These are phyloP conservation scores for Ogataea parapolymorpha DNA, from an alignment of 805 yeast species.

Conservation along the genomic window DNA sequence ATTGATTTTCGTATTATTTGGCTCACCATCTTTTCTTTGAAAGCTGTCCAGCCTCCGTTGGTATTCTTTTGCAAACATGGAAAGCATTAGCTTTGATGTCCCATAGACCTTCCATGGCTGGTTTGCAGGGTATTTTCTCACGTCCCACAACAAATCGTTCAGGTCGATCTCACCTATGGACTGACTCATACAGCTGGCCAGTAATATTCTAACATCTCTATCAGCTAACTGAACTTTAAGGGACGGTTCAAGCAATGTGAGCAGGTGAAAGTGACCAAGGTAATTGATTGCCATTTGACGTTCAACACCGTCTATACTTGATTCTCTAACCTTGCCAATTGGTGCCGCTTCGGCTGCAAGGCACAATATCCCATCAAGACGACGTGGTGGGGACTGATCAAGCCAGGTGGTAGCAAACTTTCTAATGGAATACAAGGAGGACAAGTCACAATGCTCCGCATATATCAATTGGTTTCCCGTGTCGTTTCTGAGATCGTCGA, in stretches of 20 bases:
- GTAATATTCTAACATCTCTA: conserved; percentile 80
- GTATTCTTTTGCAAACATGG: conserved; percentile 72
- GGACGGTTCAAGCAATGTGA: conserved; percentile 79
- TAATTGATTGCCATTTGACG: conserved; percentile 81
- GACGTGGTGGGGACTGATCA: conserved; percentile 83
- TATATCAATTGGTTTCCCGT: conserved; percentile 74
- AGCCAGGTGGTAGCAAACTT: conserved; percentile 94
- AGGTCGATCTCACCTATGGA: conserved; percentile 65
- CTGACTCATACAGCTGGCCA: conserved; percentile 78
- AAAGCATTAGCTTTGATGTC: conserved; percentile 71
- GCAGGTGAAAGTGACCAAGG: conserved; percentile 73
- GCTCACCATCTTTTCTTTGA: conserved; percentile 69
- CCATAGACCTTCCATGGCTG: conserved; percentile 79
- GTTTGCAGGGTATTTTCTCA: conserved; percentile 51
- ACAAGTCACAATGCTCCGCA: conserved; percentile 86
- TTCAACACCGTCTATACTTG: conserved; percentile 82
- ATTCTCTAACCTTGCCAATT: conserved; percentile 56
- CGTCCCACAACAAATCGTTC: conserved; percentile 61
- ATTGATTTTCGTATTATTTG: conserved; percentile 64
- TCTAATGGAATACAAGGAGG: conserved; percentile 70
- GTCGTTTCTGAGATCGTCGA: conserved; percentile 68
- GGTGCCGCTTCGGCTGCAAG: conserved; percentile 86
- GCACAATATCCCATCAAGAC: conserved; percentile 86
- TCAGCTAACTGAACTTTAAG: conserved; percentile 89
- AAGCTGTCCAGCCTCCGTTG: conserved; percentile 60